Conservation (phyloP, 306 rosid species). For the Argentina anserina region DNA sequence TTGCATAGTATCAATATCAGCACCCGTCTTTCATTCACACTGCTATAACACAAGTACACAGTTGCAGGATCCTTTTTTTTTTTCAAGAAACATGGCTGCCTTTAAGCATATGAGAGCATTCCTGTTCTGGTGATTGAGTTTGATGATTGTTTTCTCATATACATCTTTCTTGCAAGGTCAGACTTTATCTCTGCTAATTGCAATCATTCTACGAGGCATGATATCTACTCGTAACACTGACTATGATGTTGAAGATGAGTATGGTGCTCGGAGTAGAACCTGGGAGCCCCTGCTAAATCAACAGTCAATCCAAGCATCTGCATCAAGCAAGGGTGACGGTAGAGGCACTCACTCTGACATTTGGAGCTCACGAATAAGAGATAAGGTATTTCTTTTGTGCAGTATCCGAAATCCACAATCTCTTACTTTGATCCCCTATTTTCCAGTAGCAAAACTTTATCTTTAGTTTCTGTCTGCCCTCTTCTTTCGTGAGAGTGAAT, state of each 20-base stretch:
- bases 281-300: conserved; percentile 67
- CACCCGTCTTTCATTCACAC: background rate
- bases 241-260: conserved; percentile 51
- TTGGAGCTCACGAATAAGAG: conserved; percentile 86
- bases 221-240: conserved; percentile 50
- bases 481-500: background rate
- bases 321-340: conserved; percentile 44
- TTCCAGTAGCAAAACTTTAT: background rate
- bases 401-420: background rate
- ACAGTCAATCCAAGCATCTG: conserved; percentile 58
- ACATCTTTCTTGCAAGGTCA: conserved; percentile 36
- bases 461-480: background rate
- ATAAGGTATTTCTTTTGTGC: conserved; percentile 55
- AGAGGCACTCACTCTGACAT: conserved; percentile 55
- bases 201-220: conserved; percentile 65
- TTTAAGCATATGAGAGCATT: background rate
- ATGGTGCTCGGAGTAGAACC: conserved; percentile 43
- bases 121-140: conserved; percentile 7
- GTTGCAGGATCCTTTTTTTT: background rate
- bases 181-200: conserved; percentile 72
- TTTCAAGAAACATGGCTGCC: background rate
- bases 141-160: conserved; percentile 14
- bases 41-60: background rate
- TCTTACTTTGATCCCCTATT: background rate
- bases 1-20: background rate